phyloP scores from a whole-genome alignment of 179 eudicot genomes.

The Carnegiea gigantea region DNA sequence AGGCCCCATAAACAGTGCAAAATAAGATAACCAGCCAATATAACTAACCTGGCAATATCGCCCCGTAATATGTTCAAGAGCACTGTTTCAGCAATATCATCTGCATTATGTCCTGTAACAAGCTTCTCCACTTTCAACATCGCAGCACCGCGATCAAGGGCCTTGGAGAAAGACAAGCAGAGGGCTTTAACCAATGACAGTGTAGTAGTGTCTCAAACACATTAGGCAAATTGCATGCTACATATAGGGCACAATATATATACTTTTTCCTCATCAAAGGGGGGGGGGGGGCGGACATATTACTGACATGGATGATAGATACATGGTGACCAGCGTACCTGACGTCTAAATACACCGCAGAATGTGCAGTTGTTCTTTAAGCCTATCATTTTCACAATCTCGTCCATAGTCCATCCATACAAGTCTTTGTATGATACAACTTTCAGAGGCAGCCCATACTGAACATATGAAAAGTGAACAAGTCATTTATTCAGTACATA shows the following conservation, averaged over 20 bases:
- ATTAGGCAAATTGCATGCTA: background rate
- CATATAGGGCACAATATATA: background rate
- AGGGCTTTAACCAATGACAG: background rate
- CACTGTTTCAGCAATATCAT: conserved; percentile 96
- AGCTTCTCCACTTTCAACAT: conserved; percentile 91
- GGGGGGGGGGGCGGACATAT: too few relatives aligned
- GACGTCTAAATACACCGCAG: conserved; percentile 98
- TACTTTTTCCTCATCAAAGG: too few relatives aligned
- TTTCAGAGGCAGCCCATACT: conserved; percentile 96
- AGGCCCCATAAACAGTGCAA: background rate
- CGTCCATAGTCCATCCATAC: conserved; percentile 99
- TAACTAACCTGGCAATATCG: conserved; percentile 86
- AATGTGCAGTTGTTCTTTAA: conserved; percentile 96
- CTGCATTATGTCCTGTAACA: conserved; percentile 97
- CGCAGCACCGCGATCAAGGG: conserved; percentile 99
- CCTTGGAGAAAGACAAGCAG: conserved; percentile 39
- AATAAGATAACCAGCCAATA: background rate
- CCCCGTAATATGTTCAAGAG: conserved; percentile 92
- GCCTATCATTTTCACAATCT: conserved; percentile 94
- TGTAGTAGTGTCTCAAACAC: background rate
- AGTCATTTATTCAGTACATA: conserved; percentile 3
- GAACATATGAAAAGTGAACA: conserved; percentile 21
- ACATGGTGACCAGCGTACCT: conserved; percentile 44
- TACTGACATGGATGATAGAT: background rate
- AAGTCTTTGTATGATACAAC: conserved; percentile 95